Evolutionary conservation across 1,139 yeast genomes (phyloP).

Genomic region (Blastobotrys raffinosifermentans): DNA sequence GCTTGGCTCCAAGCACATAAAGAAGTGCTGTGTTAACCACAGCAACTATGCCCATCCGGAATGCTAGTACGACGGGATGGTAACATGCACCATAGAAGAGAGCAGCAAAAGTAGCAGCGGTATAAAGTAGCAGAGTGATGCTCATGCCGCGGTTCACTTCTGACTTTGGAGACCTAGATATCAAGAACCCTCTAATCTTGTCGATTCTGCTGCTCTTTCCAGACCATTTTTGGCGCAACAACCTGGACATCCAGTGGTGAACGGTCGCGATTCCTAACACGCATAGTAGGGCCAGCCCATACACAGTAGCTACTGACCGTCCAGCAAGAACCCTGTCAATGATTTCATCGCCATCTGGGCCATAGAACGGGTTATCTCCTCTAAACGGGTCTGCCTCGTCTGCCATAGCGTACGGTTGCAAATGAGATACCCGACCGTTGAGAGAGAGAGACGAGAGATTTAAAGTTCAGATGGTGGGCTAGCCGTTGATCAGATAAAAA

Average conservation of each 20-base stretch:
- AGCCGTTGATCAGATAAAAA: too few relatives aligned
- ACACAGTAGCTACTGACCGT: slow-evolving; percentile 7
- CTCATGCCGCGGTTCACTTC: not conserved
- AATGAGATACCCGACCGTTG: not conserved
- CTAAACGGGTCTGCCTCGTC: slow-evolving; percentile 11
- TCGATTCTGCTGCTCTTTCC: not conserved
- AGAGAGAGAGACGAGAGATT: too few relatives aligned
- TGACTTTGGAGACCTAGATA: not conserved
- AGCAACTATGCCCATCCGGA: slow-evolving; percentile 24
- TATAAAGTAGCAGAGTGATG: not conserved
- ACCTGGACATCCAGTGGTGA: slow-evolving; percentile 7
- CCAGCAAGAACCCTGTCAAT: slow-evolving; percentile 12
- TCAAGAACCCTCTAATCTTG: not conserved
- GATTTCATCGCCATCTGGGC: slow-evolving; percentile 10
- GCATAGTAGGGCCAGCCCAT: slow-evolving; percentile 9
- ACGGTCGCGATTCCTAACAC: slow-evolving; percentile 6
- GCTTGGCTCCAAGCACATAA: slow-evolving; percentile 27
- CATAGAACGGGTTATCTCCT: slow-evolving; percentile 12
- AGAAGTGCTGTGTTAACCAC: slow-evolving; percentile 23
- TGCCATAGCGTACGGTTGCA: not conserved
- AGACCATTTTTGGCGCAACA: not conserved
- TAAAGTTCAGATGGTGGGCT: too few relatives aligned
- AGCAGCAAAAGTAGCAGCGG: not conserved
- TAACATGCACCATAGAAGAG: slow-evolving; percentile 11
- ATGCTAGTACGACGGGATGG: slow-evolving; percentile 19